Evolutionary conservation across 2,329 filamentous ascomycete species (phyloP).

Genomic region (Trichoderma sp.): DNA sequence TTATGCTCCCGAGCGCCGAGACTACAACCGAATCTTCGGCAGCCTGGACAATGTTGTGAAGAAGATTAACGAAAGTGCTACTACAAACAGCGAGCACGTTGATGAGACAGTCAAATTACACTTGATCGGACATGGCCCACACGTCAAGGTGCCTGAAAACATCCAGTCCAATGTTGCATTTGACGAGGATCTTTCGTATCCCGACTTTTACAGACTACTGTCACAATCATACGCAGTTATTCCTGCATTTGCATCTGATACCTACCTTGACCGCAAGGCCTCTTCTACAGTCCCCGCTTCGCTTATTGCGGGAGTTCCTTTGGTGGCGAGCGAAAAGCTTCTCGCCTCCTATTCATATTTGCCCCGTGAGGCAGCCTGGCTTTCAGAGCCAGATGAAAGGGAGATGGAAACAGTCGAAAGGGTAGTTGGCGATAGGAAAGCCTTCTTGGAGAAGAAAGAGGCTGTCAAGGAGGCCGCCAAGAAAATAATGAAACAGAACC

Average conservation of each 20-base stretch:
- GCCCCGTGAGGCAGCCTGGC: slow-evolving; percentile 4
- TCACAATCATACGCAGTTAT: slow-evolving; percentile 16
- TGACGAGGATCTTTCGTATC: slow-evolving; percentile 15
- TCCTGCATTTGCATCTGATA: slow-evolving; percentile 16
- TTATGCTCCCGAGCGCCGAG: slow-evolving; percentile 16
- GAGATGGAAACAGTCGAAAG: slow-evolving; percentile 13
- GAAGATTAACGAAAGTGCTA: not conserved
- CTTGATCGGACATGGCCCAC: slow-evolving; percentile 5
- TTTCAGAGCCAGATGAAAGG: not conserved
- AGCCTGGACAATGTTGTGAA: slow-evolving; percentile 11
- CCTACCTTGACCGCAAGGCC: slow-evolving; percentile 14
- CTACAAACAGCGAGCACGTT: not conserved
- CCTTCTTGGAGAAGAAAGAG: not conserved
- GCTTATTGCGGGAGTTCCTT: slow-evolving; percentile 11
- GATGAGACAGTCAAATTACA: slow-evolving; percentile 4
- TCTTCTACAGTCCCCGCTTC: slow-evolving; percentile 15
- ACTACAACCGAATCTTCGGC: slow-evolving; percentile 14
- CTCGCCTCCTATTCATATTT: slow-evolving; percentile 10
- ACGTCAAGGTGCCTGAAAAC: not conserved
- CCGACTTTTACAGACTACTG: slow-evolving; percentile 10
- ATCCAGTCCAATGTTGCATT: slow-evolving; percentile 3
- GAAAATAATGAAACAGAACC: slow-evolving; percentile 12
- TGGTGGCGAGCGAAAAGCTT: slow-evolving; percentile 4
- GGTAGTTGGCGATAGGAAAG: not conserved
- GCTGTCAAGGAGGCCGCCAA: not conserved